phyloP scores from a whole-genome alignment of 495 filamentous ascomycete genomes.

The Staphylotrichum longicolle region DNA sequence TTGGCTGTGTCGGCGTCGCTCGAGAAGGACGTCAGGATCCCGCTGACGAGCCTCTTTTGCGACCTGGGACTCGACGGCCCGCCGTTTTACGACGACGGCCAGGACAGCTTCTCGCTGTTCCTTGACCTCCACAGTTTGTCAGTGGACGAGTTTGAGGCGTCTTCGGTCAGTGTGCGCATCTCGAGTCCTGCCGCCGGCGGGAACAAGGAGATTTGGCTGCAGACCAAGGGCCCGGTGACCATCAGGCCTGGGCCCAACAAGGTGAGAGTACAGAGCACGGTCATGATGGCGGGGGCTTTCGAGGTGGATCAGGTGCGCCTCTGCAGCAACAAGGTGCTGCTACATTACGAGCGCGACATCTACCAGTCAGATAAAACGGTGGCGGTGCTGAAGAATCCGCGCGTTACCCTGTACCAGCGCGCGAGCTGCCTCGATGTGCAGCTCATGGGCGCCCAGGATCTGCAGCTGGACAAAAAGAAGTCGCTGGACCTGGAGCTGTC shows the following conservation, averaged over 20 bases:
- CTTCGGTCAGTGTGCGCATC: conserved; percentile 65
- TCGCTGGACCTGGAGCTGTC: conserved; percentile 69
- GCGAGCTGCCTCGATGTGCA: conserved; percentile 47
- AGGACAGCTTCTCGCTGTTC: conserved; percentile 74
- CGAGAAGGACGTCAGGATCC: conserved; percentile 62
- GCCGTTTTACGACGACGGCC: conserved; percentile 64
- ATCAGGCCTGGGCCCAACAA: conserved; percentile 56
- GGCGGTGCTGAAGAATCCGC: conserved; percentile 41
- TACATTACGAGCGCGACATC: conserved; percentile 58
- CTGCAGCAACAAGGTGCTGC: conserved; percentile 62
- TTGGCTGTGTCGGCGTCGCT: conserved; percentile 60
- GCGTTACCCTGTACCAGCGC: conserved; percentile 49
- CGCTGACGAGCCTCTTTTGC: conserved; percentile 70
- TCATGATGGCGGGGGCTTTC: conserved; percentile 71
- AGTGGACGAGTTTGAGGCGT: conserved; percentile 64
- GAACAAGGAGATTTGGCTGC: conserved; percentile 63
- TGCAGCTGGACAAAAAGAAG: conserved; percentile 75
- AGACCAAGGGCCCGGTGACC: conserved; percentile 41
- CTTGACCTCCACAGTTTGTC: conserved; percentile 71
- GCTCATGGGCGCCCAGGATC: conserved; percentile 49
- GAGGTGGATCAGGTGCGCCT: conserved; percentile 71
- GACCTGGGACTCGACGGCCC: conserved; percentile 66
- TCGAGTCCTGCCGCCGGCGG: conserved; percentile 47
- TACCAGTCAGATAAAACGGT: conserved; percentile 44
- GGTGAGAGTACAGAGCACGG: conserved; percentile 51